These are phyloP conservation scores for Calonectria naviculata DNA, from an alignment of 2,329 filamentous ascomycete genomes.

Conservation along the genomic window DNA sequence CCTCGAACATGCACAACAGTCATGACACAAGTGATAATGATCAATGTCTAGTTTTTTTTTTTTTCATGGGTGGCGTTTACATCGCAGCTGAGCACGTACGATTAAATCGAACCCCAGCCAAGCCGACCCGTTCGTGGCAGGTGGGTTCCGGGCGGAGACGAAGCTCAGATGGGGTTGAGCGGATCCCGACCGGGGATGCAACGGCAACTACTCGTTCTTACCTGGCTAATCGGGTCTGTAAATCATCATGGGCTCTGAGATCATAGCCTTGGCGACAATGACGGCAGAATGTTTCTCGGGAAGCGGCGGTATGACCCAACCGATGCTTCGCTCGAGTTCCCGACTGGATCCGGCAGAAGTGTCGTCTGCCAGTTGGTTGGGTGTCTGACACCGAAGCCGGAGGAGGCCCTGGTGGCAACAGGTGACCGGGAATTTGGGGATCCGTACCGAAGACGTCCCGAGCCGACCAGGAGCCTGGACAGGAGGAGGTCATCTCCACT, in stretches of 20 bases:
- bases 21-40: background rate
- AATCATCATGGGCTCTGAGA: background rate
- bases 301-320: background rate
- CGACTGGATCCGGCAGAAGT: background rate
- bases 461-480: constrained; percentile 17
- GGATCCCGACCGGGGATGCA: background rate
- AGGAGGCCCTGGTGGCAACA: constrained; percentile 23
- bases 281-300: background rate
- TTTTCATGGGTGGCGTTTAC: background rate
- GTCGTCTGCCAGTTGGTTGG: background rate
- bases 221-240: background rate
- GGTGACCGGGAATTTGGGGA: constrained; percentile 24
- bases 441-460: constrained; percentile 31
- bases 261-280: background rate
- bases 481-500: constrained; percentile 20
- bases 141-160: constrained; percentile 1
- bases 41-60: background rate
- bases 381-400: constrained; percentile 28
- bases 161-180: constrained; percentile 10
- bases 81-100: background rate
- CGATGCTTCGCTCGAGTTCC: background rate
- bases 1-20: background rate
- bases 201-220: background rate
- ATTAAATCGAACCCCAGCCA: background rate
- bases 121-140: background rate